phyloP scores from a whole-genome alignment of 345 rosid genomes.

The Microcos paniculata region DNA sequence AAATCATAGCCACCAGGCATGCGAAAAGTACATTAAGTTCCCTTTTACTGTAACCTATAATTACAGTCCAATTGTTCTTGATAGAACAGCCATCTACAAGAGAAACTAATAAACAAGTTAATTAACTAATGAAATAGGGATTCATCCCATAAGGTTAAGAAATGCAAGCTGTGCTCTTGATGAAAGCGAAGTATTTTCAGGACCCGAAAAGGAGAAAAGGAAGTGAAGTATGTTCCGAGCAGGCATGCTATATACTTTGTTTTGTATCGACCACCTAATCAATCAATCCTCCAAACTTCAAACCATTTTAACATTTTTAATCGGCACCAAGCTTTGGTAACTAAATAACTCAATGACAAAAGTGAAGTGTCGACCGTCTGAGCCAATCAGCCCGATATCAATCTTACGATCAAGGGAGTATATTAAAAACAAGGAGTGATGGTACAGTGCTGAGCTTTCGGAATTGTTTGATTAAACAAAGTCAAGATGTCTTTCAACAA shows the following conservation, averaged over 20 bases:
- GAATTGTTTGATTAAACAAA: constrained; percentile 4
- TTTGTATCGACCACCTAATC: no score
- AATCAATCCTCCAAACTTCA: background rate
- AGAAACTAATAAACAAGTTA: background rate
- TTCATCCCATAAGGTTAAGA: no score
- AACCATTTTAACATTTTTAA: background rate
- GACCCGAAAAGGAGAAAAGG: no score
- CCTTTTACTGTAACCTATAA: background rate
- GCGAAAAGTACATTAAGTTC: background rate
- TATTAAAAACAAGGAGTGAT: background rate
- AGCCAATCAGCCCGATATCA: background rate
- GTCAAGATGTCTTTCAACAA: background rate
- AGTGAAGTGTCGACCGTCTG: background rate
- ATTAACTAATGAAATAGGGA: background rate
- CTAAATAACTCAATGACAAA: no score
- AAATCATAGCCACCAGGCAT: background rate
- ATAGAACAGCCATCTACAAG: background rate
- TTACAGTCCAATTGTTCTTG: no score
- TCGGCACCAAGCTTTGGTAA: background rate
- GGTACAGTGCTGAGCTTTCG: background rate
- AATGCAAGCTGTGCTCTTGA: no score
- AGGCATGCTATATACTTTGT: no score
- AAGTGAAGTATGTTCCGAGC: no score
- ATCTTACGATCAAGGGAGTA: background rate
- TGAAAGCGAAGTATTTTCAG: no score